Conservation (phyloP, 1,139 yeast species). For the Candida sp. region DNA sequence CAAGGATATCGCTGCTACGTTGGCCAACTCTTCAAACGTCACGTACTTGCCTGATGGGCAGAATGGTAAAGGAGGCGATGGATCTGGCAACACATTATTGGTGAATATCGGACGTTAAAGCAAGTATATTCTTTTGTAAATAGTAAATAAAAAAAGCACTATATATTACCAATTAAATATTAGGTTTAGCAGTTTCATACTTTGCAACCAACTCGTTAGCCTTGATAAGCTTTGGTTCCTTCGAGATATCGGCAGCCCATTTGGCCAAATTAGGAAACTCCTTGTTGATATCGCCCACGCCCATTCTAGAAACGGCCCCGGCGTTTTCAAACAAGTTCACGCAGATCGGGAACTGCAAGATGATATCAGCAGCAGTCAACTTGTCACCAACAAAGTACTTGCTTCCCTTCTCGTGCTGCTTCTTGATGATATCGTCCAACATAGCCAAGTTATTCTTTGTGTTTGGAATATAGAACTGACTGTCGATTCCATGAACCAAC, state of each 20-base stretch:
- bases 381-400: constrained; percentile 40
- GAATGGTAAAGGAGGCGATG: constrained; percentile 30
- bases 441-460: constrained; percentile 26
- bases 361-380: constrained; percentile 44
- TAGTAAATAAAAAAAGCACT: background rate
- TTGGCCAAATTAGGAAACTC: constrained; percentile 27
- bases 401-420: constrained; percentile 25
- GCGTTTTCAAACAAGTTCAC: constrained; percentile 22
- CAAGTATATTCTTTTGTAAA: background rate
- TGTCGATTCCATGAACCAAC: constrained; percentile 29
- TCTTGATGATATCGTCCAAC: constrained; percentile 33
- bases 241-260: constrained; percentile 26
- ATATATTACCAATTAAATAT: constrained; percentile 8
- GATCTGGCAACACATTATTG: constrained; percentile 38
- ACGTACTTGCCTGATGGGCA: constrained; percentile 84
- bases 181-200: constrained; percentile 12
- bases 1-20: constrained; percentile 89
- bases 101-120: constrained; percentile 43
- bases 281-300: constrained; percentile 8
- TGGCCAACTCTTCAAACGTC: constrained; percentile 83
- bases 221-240: constrained; percentile 23
- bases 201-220: constrained; percentile 20
- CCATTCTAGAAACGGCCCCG: constrained; percentile 2
- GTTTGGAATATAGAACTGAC: constrained; percentile 30
- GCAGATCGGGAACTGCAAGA: constrained; percentile 38